These are phyloP conservation scores for Trichoderma sp. DNA, from an alignment of 2,329 filamentous ascomycete genomes.

Conservation along the genomic window DNA sequence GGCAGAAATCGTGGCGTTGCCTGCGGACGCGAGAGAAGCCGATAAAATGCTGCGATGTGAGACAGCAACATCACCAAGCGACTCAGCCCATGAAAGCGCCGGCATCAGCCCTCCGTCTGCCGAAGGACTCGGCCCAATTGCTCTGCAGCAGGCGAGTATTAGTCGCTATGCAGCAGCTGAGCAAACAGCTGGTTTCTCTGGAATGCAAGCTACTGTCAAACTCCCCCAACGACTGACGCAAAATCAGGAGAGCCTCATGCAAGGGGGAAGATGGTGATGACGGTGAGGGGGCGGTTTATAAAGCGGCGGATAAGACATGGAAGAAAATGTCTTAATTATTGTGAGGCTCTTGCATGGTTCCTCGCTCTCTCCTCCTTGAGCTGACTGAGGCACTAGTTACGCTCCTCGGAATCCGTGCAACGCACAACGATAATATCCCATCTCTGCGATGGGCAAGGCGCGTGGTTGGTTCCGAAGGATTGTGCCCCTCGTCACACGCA, in stretches of 20 bases:
- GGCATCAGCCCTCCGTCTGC: constrained; percentile 23
- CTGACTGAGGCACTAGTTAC: neutral
- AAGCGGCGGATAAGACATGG: neutral
- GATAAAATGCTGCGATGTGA: constrained; percentile 5
- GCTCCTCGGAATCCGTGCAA: neutral
- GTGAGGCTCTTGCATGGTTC: neutral
- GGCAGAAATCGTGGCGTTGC: constrained; percentile 22
- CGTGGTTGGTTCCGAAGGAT: constrained; percentile 5
- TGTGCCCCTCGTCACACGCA: neutral
- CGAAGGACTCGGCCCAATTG: neutral
- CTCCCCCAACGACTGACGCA: constrained; percentile 3
- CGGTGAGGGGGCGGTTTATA: neutral
- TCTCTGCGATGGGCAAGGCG: neutral
- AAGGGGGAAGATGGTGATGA: constrained; percentile 19
- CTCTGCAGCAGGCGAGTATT: neutral
- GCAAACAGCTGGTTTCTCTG: neutral
- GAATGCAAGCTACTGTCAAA: neutral
- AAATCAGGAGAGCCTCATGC: neutral
- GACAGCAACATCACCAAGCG: constrained; percentile 9
- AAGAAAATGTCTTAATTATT: neutral
- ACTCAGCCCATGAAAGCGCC: constrained; percentile 15
- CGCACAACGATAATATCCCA: neutral
- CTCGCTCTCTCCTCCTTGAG: neutral
- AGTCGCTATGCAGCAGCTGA: neutral
- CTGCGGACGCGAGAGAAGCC: neutral